Evolutionary conservation across 768 basidiomycete species (phyloP).

Genomic region (Candolleomyces aberdarensis): DNA sequence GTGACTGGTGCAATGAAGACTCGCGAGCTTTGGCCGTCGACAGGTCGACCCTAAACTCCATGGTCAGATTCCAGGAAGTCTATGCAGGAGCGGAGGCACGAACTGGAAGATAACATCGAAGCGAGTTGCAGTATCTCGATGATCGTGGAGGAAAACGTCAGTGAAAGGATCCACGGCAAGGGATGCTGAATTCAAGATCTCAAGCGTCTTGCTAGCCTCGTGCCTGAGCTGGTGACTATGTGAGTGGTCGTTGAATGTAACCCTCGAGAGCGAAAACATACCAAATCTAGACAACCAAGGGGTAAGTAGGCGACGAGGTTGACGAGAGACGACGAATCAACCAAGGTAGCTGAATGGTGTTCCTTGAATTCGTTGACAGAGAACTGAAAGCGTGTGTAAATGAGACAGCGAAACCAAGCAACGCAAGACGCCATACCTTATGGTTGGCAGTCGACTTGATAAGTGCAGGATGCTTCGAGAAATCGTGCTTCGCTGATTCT

Average conservation of each 20-base stretch:
- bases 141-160: constrained; percentile 69
- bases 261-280: constrained; percentile 27
- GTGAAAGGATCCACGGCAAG: constrained; percentile 61
- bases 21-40: constrained; percentile 43
- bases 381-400: constrained; percentile 38
- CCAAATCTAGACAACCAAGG: constrained; percentile 72
- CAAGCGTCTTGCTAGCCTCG: constrained; percentile 75
- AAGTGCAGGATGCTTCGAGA: constrained; percentile 52
- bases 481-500: constrained; percentile 65
- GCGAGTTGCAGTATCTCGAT: constrained; percentile 56
- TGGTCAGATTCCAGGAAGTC: background rate
- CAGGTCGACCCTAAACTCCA: constrained; percentile 50
- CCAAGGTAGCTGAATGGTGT: constrained; percentile 57
- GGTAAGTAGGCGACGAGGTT: constrained; percentile 81
- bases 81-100: constrained; percentile 15
- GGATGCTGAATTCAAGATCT: constrained; percentile 49
- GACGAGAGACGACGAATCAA: constrained; percentile 72
- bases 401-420: background rate
- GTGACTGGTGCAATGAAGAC: constrained; percentile 38
- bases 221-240: constrained; percentile 52
- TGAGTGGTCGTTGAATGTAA: background rate
- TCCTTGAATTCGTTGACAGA: constrained; percentile 52
- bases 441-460: constrained; percentile 55
- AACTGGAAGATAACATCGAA: constrained; percentile 76
- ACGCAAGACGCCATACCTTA: constrained; percentile 33